phyloP scores from a whole-genome alignment of 495 filamentous ascomycete species.

The Penicillium bialowiezense region DNA sequence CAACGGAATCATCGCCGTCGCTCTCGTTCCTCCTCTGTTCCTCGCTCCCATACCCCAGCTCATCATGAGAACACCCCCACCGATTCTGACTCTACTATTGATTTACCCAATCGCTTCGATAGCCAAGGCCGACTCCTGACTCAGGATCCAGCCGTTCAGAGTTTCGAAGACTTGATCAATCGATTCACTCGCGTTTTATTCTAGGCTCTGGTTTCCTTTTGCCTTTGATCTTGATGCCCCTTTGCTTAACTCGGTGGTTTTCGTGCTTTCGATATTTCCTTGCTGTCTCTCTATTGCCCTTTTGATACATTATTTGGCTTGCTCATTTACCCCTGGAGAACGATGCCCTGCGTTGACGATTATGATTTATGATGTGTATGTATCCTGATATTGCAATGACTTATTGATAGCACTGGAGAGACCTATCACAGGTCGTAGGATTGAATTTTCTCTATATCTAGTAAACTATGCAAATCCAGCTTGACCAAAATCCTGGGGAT shows the following conservation, averaged over 20 bases:
- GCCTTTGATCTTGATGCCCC: not conserved
- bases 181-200: constrained; percentile 27
- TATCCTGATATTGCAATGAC: constrained; percentile 10
- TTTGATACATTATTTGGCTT: constrained; percentile 1
- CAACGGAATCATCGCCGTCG: constrained; percentile 18
- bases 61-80: constrained; percentile 8
- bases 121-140: constrained; percentile 51
- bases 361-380: constrained; percentile 17
- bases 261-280: not conserved
- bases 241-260: not conserved
- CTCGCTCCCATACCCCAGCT: no score
- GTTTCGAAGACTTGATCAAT: constrained; percentile 37
- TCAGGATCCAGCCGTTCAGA: constrained; percentile 34
- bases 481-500: no score
- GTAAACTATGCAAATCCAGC: no score
- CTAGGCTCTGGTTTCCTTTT: constrained; percentile 7
- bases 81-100: constrained; percentile 46
- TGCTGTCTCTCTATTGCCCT: not conserved
- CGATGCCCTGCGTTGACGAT: constrained; percentile 14
- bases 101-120: constrained; percentile 67
- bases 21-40: constrained; percentile 31
- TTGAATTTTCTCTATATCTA: no score
- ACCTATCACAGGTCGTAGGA: no score
- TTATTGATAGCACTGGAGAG: no score
- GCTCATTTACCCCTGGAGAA: not conserved